These are phyloP conservation scores for Rubia yunnanensis DNA, from an alignment of 257 asterid species.

Conservation along the genomic window DNA sequence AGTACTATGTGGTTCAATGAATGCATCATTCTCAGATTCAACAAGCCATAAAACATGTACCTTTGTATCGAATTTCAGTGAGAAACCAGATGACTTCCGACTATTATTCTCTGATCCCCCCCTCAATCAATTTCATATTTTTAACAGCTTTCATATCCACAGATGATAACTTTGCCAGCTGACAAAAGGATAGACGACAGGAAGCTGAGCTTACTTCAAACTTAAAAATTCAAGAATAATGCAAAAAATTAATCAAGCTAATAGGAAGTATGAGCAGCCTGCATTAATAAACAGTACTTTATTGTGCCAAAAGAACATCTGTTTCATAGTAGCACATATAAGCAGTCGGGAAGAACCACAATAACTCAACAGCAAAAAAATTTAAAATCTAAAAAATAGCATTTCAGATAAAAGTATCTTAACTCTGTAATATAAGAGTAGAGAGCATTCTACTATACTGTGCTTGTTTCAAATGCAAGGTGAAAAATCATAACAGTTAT, in stretches of 20 bases:
- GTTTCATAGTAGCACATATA: neutral
- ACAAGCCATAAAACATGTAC: constrained; percentile 24
- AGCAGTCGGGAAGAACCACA: neutral
- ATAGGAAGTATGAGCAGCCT: neutral
- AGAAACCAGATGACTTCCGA: constrained; percentile 64
- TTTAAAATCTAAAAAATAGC: no score
- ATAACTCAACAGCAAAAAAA: neutral
- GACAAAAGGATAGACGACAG: constrained; percentile 16
- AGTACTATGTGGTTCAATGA: constrained; percentile 1
- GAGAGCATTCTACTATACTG: no score
- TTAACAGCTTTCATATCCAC: constrained; percentile 85
- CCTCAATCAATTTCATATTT: constrained; percentile 81
- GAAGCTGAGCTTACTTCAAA: constrained; percentile 12
- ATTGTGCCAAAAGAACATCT: neutral
- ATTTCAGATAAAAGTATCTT: neutral
- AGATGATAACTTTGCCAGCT: constrained; percentile 78
- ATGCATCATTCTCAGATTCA: neutral
- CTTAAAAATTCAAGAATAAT: neutral
- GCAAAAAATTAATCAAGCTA: neutral
- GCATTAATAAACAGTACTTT: neutral
- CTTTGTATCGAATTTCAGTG: constrained; percentile 92
- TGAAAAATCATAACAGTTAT: no score
- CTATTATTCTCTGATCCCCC: constrained; percentile 42
- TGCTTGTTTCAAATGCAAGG: no score
- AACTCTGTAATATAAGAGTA: no score